Base-by-base conservation (phyloP, 164 flowering plant genomes). In the Dillenia turbinata region DNA sequence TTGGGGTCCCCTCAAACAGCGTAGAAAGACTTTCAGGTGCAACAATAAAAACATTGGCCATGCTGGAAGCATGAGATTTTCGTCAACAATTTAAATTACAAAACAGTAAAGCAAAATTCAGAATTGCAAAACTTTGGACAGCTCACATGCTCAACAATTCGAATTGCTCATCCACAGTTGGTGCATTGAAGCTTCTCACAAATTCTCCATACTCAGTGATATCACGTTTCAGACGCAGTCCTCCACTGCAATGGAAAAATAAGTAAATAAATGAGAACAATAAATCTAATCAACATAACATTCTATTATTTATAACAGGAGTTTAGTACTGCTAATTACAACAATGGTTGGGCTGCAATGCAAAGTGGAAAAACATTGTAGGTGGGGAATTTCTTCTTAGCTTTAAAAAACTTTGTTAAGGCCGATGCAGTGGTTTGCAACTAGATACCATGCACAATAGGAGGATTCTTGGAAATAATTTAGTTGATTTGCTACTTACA, bases 1-100 rank as follows among this genome's bases (percentile, higher is more conserved):
- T 88, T 56, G 99, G 97, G 11, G 89, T 85, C 52, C 97, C 97
- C 82, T 95, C 97, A 56, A 89, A 89, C 77, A 95, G 73, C 12
- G 87, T 79, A 47, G 94, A 75, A 49, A 95, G 87, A 66, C 99
- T 92, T 67, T 95, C 99, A 48, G 99, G 97, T 63, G 99, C 97
- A 61, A 95, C 99, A 50, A 92, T 87, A 58, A 95, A 92, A 77
- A 88, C 97, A 81, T 92, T 95, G 73, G 99, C 99, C 92, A 95
- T 69, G 72, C 99, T 95, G 85, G 54, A 79, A 33, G 48, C 0
- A 61, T 15, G 24, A 15, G 55, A 51, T 13, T 49, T 44, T 19
- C 1, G 45, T 46, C 13, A 9, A 45, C 55, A 7, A 54, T 47
- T 16, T 19, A 3, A 17, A 48, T 50, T 9, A 26, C 11, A 44